Percentiles rank a stretch among this genome's conserved stretches.
These are phyloP conservation scores for Tolypocladium ophioglossoides DNA, from an alignment of 2,329 filamentous ascomycete species.

Conservation along the genomic window DNA sequence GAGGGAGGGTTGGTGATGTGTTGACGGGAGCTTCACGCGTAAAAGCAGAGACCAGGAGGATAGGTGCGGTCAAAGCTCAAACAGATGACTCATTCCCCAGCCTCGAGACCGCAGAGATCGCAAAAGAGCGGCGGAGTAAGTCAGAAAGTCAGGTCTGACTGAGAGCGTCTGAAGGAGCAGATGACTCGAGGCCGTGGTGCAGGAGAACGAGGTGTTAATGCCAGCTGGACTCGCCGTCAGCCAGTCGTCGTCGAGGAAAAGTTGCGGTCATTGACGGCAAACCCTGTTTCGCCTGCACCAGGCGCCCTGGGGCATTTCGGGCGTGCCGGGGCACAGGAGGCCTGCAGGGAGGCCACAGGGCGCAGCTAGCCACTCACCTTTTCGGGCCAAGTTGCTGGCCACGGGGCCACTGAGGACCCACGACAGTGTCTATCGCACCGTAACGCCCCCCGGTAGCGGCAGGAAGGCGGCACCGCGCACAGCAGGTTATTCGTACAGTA, in stretches of 20 bases:
- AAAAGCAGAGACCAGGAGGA: neutral
- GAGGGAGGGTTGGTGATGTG: constrained; percentile 16
- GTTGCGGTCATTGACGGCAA: neutral
- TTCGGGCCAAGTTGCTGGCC: too few relatives aligned
- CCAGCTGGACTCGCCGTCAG: neutral
- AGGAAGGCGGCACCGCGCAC: neutral
- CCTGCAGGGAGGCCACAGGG: neutral
- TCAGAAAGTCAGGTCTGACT: constrained; percentile 25
- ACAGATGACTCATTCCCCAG: constrained; percentile 19
- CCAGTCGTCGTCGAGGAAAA: constrained; percentile 1
- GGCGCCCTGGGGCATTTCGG: neutral
- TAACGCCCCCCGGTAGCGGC: neutral
- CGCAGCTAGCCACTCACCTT: too few relatives aligned
- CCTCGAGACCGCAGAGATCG: constrained; percentile 17
- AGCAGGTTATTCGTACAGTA: neutral
- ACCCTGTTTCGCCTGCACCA: neutral
- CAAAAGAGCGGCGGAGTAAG: constrained; percentile 40
- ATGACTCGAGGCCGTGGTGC: constrained; percentile 1
- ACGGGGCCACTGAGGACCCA: neutral
- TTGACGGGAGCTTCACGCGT: constrained; percentile 3
- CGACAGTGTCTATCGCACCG: constrained; percentile 1
- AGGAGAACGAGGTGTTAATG: neutral
- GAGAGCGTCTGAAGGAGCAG: neutral
- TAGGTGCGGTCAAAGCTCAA: constrained; percentile 9
- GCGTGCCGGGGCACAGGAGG: neutral